Evolutionary conservation across 768 basidiomycete species (phyloP).

Genomic region (Agrocybe pediades): DNA sequence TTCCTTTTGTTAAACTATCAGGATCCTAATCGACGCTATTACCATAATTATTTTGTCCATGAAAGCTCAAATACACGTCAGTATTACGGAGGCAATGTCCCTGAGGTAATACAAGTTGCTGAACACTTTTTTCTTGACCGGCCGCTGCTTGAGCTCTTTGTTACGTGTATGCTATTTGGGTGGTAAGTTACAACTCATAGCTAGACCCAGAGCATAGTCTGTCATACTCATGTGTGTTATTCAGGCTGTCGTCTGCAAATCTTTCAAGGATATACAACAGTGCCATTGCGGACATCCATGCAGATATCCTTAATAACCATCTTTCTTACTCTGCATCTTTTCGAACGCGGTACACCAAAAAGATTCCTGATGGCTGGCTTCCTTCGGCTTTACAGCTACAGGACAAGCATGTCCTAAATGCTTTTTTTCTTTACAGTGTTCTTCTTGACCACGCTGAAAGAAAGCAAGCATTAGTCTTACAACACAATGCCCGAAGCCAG

Average conservation of each 20-base stretch:
- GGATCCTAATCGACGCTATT: constrained; percentile 20
- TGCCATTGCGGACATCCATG: not conserved
- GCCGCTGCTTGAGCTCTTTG: constrained; percentile 15
- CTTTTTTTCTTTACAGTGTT: constrained; percentile 22
- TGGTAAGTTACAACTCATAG: constrained; percentile 8
- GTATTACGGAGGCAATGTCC: constrained; percentile 20
- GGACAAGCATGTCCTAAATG: constrained; percentile 21
- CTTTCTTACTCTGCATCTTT: not conserved
- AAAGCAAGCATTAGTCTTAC: constrained; percentile 10
- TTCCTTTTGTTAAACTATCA: not conserved
- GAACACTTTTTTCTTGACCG: constrained; percentile 15
- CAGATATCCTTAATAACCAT: constrained; percentile 4
- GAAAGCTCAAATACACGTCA: not conserved
- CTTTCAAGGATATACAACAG: constrained; percentile 12
- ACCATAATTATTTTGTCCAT: constrained; percentile 21
- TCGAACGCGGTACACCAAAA: not conserved
- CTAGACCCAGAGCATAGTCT: not conserved
- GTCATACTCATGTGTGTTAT: not conserved
- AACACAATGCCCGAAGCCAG: constrained; percentile 5
- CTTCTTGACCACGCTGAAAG: constrained; percentile 21
- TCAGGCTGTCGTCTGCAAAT: constrained; percentile 9
- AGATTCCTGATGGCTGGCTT: constrained; percentile 1
- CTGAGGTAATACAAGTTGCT: constrained; percentile 13
- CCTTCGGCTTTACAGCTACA: constrained; percentile 4
- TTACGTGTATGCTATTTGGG: constrained; percentile 7